Base-by-base conservation (phyloP, 2,329 filamentous ascomycete genomes). In the Rutstroemia sp. region DNA sequence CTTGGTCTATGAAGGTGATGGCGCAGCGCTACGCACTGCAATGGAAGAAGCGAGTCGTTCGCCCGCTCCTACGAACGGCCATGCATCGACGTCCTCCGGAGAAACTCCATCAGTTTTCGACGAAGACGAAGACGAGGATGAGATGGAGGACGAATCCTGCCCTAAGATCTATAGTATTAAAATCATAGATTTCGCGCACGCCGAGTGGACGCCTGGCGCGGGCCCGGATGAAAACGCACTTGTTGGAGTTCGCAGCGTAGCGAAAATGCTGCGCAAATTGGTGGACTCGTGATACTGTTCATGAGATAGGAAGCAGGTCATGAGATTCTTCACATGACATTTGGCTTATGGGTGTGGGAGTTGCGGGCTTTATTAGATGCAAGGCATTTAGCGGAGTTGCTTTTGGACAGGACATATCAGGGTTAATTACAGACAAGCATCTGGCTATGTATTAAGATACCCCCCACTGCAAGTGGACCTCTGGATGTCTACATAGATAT, bases 131-230 rank as follows among this genome's bases (percentile, higher is more conserved):
- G 79, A 82, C 0, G 79, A 84, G 1, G 79, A 73, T 0, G 68
- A 82, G 0, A 79, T 84, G 1, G 79, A 83, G 2, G 73, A 77
- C 47, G 76, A 80, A 51, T 68, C 73, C 58, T 68, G 70, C 10
- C 87, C 87, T 0, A 85, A 85, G 64, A 81, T 95, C 45, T 89
- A 87, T 66, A 80, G 83, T 12, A 78, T 96, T 50, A 94, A 92
- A 68, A 78, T 99, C 61, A 99, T 99, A 64, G 94, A 99, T 71
- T 99, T 99, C 77, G 94, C 94, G 1, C 94, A 99, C 72, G 94
- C 94, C 10, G 74, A 77, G 50, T 97, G 66, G 85, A 87, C 83
- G 1, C 87, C 89, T 0, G 89, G 90, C 1, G 73, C 87, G 65
- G 92, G 92, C 0, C 86, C 88, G 0, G 94, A 99, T 69, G 86